A percentile compares a stretch with the other conserved stretches of the same genome.
These are phyloP conservation scores for Scleromitrula shiraiana DNA, from an alignment of 2,329 filamentous ascomycete species.

Conservation along the genomic window DNA sequence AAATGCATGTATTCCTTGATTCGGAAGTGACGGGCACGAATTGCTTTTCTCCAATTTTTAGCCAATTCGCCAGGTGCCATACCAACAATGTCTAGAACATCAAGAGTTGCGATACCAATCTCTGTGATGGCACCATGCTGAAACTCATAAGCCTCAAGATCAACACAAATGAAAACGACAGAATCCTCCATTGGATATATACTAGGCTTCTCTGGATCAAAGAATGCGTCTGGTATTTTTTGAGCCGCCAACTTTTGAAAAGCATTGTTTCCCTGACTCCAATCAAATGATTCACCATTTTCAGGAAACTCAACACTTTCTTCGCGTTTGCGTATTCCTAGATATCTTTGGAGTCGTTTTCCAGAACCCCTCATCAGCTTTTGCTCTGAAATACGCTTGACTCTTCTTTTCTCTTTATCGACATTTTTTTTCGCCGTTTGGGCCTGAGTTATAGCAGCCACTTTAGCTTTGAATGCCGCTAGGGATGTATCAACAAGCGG, in stretches of 20 bases:
- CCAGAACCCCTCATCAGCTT: conserved; percentile 47
- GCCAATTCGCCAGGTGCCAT: conserved; percentile 54
- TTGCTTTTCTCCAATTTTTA: conserved; percentile 56
- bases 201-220: conserved; percentile 39
- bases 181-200: conserved; percentile 42
- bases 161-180: conserved; percentile 69
- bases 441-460: conserved; percentile 43
- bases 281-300: conserved; percentile 10
- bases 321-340: conserved; percentile 51
- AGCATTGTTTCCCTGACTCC: conserved; percentile 22
- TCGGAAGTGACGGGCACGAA: conserved; percentile 68
- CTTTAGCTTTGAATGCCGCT: conserved; percentile 44
- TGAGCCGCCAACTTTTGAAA: conserved; percentile 21
- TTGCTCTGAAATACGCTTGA: conserved; percentile 42
- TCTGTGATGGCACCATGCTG: conserved; percentile 66
- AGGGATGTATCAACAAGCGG: conserved; percentile 32
- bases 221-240: conserved; percentile 20
- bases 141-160: conserved; percentile 74
- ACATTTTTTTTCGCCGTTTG: conserved; percentile 37
- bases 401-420: conserved; percentile 41
- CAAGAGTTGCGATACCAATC: conserved; percentile 74
- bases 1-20: conserved; percentile 60
- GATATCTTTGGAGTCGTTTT: conserved; percentile 58
- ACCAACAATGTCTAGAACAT: conserved; percentile 50
- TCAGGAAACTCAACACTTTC: not conserved